Evolutionary conservation across 768 basidiomycete genomes (phyloP).

Genomic region (Podaxis sp.): DNA sequence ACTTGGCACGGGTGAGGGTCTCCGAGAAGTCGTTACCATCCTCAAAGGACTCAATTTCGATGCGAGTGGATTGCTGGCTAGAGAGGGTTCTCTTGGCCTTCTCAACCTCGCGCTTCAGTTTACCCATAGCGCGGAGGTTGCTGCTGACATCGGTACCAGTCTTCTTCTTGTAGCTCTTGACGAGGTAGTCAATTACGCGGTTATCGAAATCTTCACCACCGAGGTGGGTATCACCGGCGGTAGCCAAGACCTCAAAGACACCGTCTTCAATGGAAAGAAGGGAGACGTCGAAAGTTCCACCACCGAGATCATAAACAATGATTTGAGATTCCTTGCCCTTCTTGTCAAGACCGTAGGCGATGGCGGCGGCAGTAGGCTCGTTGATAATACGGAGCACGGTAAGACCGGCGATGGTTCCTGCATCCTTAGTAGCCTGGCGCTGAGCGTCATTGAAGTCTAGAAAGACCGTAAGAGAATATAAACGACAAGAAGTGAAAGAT

Average conservation of each 20-base stretch:
- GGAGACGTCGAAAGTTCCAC: constrained; percentile 98
- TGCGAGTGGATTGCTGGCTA: constrained; percentile 82
- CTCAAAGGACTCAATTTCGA: constrained; percentile 97
- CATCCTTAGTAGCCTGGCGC: constrained; percentile 98
- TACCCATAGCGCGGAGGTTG: constrained; percentile 84
- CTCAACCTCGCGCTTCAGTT: constrained; percentile 91
- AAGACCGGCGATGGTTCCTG: constrained; percentile 92
- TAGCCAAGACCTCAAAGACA: constrained; percentile 87
- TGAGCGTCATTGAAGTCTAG: constrained; percentile 98
- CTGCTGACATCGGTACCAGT: constrained; percentile 78
- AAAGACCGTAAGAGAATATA: constrained; percentile 14
- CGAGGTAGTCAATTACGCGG: constrained; percentile 86
- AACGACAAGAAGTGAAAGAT: background rate
- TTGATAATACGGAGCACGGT: constrained; percentile 97
- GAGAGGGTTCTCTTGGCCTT: constrained; percentile 94
- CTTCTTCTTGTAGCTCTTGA: constrained; percentile 91
- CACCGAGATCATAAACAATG: constrained; percentile 97
- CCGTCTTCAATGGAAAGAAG: constrained; percentile 93
- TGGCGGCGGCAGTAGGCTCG: constrained; percentile 95
- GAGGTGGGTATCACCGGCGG: constrained; percentile 92
- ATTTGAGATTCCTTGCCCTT: constrained; percentile 92
- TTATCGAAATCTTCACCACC: constrained; percentile 97
- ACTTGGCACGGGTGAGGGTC: constrained; percentile 96
- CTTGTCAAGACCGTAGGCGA: constrained; percentile 98
- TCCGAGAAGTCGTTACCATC: constrained; percentile 97